phyloP scores from a whole-genome alignment of 148 eudicot species.

The Arbutus unedo region DNA sequence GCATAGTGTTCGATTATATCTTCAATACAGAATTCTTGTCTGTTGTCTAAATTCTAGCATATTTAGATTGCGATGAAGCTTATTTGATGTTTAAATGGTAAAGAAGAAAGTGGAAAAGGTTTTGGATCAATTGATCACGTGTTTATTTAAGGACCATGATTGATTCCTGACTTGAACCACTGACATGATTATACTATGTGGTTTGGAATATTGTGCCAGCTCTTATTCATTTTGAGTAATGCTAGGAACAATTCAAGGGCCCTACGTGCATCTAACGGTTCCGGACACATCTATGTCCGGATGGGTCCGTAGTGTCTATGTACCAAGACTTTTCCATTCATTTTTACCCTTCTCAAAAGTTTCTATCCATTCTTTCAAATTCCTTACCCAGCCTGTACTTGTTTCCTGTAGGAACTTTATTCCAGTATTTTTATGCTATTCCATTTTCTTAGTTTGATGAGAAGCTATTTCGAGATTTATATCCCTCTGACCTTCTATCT shows the following conservation, averaged over 20 bases:
- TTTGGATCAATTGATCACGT: background rate
- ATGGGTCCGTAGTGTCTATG: too few relatives aligned
- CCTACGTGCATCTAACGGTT: too few relatives aligned
- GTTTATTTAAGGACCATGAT: background rate
- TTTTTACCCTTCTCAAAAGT: background rate
- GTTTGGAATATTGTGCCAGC: background rate
- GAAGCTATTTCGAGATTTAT: background rate
- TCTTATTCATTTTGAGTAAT: background rate
- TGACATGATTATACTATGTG: background rate
- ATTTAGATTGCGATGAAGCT: constrained; percentile 5
- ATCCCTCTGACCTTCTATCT: constrained; percentile 16
- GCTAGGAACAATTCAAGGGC: too few relatives aligned
- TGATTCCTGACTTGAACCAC: background rate
- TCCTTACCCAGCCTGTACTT: background rate
- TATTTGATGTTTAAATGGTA: background rate
- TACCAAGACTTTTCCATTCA: too few relatives aligned
- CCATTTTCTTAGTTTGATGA: background rate
- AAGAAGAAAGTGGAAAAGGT: background rate
- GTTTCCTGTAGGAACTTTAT: background rate
- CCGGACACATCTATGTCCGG: too few relatives aligned
- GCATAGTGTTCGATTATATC: background rate
- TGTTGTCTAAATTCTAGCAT: background rate
- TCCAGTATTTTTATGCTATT: background rate
- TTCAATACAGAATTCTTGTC: background rate
- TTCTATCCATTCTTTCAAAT: background rate